These are phyloP conservation scores for Saksenaea vasiformis DNA, from an alignment of 371 early-diverging fungal genomes.

Conservation along the genomic window DNA sequence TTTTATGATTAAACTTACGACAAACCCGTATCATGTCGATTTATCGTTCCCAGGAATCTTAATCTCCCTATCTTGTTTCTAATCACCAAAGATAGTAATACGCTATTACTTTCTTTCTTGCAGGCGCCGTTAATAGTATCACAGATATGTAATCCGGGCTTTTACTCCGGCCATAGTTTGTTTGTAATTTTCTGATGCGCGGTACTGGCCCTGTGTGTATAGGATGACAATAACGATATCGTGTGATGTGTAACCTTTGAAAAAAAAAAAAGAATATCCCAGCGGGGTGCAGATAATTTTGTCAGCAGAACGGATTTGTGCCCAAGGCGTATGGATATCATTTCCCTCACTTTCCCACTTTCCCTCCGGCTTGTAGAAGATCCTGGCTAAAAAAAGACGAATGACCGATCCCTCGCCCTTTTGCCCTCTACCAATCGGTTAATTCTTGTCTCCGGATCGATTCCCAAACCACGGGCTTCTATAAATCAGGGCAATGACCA, in stretches of 20 bases:
- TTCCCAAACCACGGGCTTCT: conserved; percentile 49
- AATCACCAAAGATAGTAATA: not conserved
- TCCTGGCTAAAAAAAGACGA: not conserved
- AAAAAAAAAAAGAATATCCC: no score
- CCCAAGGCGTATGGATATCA: no score
- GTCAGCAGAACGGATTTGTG: no score
- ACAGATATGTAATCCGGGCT: not conserved
- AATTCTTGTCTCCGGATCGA: conserved; percentile 41
- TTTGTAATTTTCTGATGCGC: not conserved
- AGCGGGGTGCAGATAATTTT: no score
- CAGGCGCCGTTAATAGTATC: not conserved
- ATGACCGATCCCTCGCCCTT: conserved; percentile 41
- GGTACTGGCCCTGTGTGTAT: not conserved
- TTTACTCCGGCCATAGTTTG: not conserved
- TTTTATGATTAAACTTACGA: not conserved
- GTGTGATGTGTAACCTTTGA: not conserved
- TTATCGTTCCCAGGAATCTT: not conserved
- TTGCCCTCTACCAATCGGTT: conserved; percentile 59
- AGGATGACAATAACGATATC: not conserved
- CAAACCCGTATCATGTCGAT: not conserved
- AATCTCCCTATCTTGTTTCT: not conserved
- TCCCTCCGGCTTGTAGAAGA: not conserved
- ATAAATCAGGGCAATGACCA: conserved; percentile 59
- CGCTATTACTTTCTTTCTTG: conserved; percentile 7
- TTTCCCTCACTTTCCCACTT: no score